These are phyloP conservation scores for Pichia eremophila DNA, from an alignment of 805 yeast genomes.

Conservation along the genomic window DNA sequence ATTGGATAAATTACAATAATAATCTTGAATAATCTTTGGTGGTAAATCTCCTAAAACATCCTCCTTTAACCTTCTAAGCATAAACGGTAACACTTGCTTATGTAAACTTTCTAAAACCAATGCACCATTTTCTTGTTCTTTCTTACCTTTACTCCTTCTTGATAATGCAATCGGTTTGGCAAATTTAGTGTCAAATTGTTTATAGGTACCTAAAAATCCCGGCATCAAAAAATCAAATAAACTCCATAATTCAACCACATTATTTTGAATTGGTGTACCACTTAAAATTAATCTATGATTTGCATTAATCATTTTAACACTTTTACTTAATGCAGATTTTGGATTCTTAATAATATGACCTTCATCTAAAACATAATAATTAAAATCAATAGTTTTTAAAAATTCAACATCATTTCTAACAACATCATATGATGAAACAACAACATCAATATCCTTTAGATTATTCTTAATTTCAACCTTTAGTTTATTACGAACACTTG, in stretches of 20 bases:
- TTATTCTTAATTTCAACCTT: conserved; percentile 41
- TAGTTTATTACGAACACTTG: conserved; percentile 53
- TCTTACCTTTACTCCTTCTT: conserved; percentile 79
- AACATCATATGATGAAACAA: conserved; percentile 93
- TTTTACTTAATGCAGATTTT: conserved; percentile 74
- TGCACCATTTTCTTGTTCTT: conserved; percentile 96
- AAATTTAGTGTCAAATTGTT: conserved; percentile 84
- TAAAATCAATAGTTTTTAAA: conserved; percentile 56
- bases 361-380: conserved; percentile 93
- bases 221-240: conserved; percentile 97
- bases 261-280: conserved; percentile 97
- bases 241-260: conserved; percentile 95
- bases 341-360: conserved; percentile 96
- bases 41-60: conserved; percentile 94
- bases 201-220: conserved; percentile 93
- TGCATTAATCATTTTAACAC: conserved; percentile 75
- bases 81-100: conserved; percentile 92
- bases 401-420: conserved; percentile 81
- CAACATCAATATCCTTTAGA: conserved; percentile 44
- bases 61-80: conserved; percentile 91
- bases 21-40: conserved; percentile 96
- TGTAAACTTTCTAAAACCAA: conserved; percentile 92
- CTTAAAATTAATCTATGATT: conserved; percentile 86
- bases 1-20: conserved; percentile 91
- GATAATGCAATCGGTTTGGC: conserved; percentile 98